phyloP scores from a whole-genome alignment of 306 rosid genomes.

The Citrullus amarus region DNA sequence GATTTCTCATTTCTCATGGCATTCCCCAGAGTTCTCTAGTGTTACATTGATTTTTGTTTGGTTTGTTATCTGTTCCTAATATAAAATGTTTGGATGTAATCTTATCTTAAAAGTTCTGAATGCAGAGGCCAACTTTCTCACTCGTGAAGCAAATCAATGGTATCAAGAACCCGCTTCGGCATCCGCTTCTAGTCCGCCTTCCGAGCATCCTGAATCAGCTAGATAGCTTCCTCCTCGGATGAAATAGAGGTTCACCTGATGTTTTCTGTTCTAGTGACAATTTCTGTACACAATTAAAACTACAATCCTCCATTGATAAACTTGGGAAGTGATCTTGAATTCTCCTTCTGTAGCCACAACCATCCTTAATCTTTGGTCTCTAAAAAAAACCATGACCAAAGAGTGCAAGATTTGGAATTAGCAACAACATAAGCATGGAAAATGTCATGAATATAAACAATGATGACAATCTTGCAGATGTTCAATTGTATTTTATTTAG shows the following conservation, averaged over 20 bases:
- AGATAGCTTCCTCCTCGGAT: not conserved
- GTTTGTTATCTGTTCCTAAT: not conserved
- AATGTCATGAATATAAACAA: not conserved
- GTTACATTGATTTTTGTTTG: not conserved
- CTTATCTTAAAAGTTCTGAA: slow-evolving; percentile 1
- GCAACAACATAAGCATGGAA: not conserved
- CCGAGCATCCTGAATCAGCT: not conserved
- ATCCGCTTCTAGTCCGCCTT: slow-evolving; percentile 24
- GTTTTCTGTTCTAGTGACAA: not conserved
- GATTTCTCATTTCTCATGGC: not conserved
- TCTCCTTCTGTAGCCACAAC: not conserved
- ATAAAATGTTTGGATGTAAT: not conserved
- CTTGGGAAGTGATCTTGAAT: not conserved
- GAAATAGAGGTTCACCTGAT: not conserved
- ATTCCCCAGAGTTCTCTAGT: too few species aligned
- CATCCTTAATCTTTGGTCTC: not conserved
- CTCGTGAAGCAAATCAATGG: slow-evolving; percentile 66
- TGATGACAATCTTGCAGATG: too few species aligned
- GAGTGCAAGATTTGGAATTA: not conserved
- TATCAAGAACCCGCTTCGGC: slow-evolving; percentile 64
- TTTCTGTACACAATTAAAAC: not conserved
- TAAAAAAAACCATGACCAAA: not conserved
- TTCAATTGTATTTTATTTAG: too few species aligned
- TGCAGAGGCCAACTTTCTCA: slow-evolving; percentile 89
- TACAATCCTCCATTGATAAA: not conserved